Conservation (phyloP, 495 filamentous ascomycete genomes). For the Aspergillus nanangensis region DNA sequence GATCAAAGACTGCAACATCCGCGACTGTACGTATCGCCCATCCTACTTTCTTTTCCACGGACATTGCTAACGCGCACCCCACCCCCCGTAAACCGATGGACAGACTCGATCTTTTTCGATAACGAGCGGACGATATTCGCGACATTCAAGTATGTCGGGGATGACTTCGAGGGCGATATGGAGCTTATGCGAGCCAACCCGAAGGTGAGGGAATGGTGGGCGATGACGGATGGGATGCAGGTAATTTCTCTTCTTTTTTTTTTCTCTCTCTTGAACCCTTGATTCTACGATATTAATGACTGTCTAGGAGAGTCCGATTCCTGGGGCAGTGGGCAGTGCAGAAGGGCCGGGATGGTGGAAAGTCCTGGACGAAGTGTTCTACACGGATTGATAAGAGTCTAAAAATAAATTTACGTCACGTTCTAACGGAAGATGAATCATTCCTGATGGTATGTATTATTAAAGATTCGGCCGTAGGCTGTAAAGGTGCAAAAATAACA, state of each 20-base stretch:
- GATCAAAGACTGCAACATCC: constrained; percentile 68
- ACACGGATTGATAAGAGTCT: no score
- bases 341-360: constrained; percentile 70
- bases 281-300: background rate
- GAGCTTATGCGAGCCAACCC: constrained; percentile 62
- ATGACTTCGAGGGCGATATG: constrained; percentile 68
- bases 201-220: constrained; percentile 74
- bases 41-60: no score
- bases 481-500: no score
- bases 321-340: constrained; percentile 57
- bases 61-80: no score
- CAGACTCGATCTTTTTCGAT: constrained; percentile 69
- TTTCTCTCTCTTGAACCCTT: background rate
- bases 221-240: constrained; percentile 71
- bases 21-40: constrained; percentile 51
- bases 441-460: no score
- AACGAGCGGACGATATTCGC: constrained; percentile 61
- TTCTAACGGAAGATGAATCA: no score
- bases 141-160: constrained; percentile 69
- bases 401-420: no score
- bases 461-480: no score
- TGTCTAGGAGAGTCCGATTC: constrained; percentile 46
- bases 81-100: no score
- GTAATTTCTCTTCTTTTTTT: constrained; percentile 25
- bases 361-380: constrained; percentile 68